Evolutionary conservation across 1,284 basidiomycete genomes (phyloP).

Genomic region (Melampsora abietis-canadensis): DNA sequence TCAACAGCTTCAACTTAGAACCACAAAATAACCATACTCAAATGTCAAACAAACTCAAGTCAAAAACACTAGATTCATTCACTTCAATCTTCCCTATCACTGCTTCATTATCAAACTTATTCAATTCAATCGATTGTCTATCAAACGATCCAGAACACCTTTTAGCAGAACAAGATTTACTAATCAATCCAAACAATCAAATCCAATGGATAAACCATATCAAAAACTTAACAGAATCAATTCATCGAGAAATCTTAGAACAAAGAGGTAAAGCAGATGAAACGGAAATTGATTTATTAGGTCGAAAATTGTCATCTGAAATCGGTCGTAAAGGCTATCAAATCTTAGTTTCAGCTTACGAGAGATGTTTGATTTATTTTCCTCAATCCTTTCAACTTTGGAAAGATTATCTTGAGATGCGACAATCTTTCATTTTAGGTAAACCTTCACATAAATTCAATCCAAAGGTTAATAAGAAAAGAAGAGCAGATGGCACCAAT

Average conservation of each 20-base stretch:
- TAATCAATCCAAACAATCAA: conserved; percentile 85
- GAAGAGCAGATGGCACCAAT: conserved; percentile 67
- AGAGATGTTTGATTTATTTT: conserved; percentile 82
- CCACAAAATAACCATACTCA: too few species aligned
- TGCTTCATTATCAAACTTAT: background rate
- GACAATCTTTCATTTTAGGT: conserved; percentile 83
- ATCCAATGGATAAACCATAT: conserved; percentile 89
- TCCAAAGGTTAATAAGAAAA: conserved; percentile 55
- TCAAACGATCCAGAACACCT: conserved; percentile 65
- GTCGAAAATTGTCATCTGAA: conserved; percentile 50
- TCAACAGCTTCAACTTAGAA: too few species aligned
- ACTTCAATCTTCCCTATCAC: background rate
- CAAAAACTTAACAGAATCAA: conserved; percentile 68
- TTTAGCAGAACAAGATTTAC: conserved; percentile 88
- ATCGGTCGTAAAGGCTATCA: conserved; percentile 48
- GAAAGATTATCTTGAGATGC: conserved; percentile 82
- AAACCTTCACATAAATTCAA: conserved; percentile 57
- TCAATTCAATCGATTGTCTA: conserved; percentile 17
- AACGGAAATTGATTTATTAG: conserved; percentile 48
- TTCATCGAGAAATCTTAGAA: conserved; percentile 54
- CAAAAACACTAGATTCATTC: background rate
- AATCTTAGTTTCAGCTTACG: conserved; percentile 65
- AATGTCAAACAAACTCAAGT: background rate
- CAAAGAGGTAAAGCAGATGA: conserved; percentile 58
- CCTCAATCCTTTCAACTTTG: conserved; percentile 89